These are phyloP conservation scores for Thelonectria rubi DNA, from an alignment of 2,329 filamentous ascomycete genomes.

Conservation along the genomic window DNA sequence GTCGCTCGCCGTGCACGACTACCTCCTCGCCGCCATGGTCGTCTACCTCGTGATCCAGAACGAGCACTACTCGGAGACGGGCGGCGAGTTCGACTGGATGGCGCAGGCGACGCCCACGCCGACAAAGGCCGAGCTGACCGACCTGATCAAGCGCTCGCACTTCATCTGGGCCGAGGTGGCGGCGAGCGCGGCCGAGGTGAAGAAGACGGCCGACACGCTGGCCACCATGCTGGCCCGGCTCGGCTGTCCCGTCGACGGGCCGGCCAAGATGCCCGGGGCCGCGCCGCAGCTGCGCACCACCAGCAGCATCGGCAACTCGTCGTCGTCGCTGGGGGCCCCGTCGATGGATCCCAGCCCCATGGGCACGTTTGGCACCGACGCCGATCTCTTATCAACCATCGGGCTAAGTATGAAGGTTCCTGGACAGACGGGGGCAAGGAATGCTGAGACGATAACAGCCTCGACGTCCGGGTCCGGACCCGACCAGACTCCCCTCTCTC, in stretches of 20 bases:
- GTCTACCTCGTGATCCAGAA: conserved; percentile 62
- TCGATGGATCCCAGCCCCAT: conserved; percentile 36
- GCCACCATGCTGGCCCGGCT: conserved; percentile 57
- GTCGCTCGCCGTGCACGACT: conserved; percentile 67
- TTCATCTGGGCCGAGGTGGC: conserved; percentile 56
- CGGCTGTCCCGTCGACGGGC: conserved; percentile 42
- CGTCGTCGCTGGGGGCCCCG: conserved; percentile 32
- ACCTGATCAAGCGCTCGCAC: conserved; percentile 54
- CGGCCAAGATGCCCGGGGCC: conserved; percentile 10
- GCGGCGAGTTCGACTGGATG: conserved; percentile 48
- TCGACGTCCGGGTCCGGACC: conserved; percentile 33
- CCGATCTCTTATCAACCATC: conserved; percentile 35
- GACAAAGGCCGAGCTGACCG: conserved; percentile 51
- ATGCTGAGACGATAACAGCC: conserved; percentile 31
- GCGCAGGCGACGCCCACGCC: conserved; percentile 44
- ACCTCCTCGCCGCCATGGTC: conserved; percentile 68
- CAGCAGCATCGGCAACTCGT: conserved; percentile 18
- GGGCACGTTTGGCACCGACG: conserved; percentile 30
- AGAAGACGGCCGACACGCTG: conserved; percentile 57
- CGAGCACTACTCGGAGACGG: conserved; percentile 51
- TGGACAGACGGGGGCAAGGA: conserved; percentile 13
- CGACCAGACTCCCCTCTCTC: conserved; percentile 34
- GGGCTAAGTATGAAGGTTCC: conserved; percentile 33
- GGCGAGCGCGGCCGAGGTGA: conserved; percentile 49
- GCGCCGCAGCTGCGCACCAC: conserved; percentile 7